Percentiles rank a stretch among this genome's conserved stretches.
These are phyloP conservation scores for Malus fusca DNA, from an alignment of 306 rosid genomes.

Conservation along the genomic window DNA sequence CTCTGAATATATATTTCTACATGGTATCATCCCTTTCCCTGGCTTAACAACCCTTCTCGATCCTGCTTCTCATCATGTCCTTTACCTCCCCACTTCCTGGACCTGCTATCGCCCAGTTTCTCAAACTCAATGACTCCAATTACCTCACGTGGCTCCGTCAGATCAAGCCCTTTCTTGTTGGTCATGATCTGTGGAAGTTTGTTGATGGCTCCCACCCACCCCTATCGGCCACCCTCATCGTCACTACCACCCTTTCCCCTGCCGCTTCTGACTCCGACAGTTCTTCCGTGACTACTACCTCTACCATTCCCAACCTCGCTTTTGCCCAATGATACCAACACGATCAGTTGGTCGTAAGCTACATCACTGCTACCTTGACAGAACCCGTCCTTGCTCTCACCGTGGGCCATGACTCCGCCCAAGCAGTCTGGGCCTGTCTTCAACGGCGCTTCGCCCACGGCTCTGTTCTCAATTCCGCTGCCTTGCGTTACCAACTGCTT, in stretches of 20 bases:
- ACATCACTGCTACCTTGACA: neutral
- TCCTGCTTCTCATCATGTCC: neutral
- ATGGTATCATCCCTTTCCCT: neutral
- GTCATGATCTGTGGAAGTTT: neutral
- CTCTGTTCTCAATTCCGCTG: neutral
- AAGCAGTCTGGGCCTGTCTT: neutral
- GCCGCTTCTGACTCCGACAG: too few relatives aligned
- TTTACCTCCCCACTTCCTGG: neutral
- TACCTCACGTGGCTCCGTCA: neutral
- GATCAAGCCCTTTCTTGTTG: neutral
- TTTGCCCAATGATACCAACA: neutral
- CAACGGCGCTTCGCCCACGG: neutral
- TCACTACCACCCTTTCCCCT: neutral
- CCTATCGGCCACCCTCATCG: neutral
- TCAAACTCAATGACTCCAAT: neutral
- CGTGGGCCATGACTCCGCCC: neutral
- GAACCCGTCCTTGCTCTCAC: neutral
- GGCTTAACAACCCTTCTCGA: neutral
- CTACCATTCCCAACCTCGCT: neutral
- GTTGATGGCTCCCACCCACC: neutral
- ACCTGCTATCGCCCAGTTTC: neutral
- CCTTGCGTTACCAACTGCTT: neutral
- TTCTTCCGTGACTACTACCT: fast-evolving
- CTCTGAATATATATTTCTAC: neutral
- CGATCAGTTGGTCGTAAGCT: neutral